phyloP scores from a whole-genome alignment of 345 rosid genomes.

The Arabis hirsuta region DNA sequence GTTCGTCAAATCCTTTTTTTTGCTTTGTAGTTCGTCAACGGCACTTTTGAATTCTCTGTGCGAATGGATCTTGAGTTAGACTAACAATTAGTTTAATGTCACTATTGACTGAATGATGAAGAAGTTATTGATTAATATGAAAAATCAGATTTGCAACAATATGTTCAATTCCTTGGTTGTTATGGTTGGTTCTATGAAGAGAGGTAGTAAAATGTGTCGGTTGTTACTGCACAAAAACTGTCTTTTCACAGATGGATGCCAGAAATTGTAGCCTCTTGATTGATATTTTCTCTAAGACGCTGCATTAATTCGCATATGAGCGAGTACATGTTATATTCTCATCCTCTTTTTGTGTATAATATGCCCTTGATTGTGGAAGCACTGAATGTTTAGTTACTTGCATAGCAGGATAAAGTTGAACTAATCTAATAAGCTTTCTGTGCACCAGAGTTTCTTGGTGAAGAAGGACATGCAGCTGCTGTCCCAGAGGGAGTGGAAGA shows the following conservation, averaged over 20 bases:
- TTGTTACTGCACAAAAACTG: neutral
- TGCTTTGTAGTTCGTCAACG: neutral
- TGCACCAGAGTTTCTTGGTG: constrained; percentile 61
- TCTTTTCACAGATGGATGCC: neutral
- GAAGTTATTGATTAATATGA: neutral
- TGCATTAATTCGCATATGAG: constrained; percentile 9
- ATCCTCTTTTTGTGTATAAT: constrained; percentile 10
- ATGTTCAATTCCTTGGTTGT: constrained; percentile 18
- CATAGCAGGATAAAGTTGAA: constrained; percentile 4
- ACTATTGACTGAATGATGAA: neutral
- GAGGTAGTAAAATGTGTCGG: neutral
- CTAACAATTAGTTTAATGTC: constrained; percentile 3
- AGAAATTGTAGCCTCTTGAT: constrained; percentile 1
- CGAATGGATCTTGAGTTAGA: constrained; percentile 2
- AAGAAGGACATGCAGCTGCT: constrained; percentile 61
- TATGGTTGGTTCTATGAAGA: neutral
- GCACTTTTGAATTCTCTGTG: neutral
- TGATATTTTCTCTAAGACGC: neutral
- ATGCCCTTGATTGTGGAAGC: constrained; percentile 12
- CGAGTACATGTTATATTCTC: constrained; percentile 20
- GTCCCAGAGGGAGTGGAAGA: constrained; percentile 70
- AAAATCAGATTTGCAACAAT: constrained; percentile 3
- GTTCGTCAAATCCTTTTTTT: neutral
- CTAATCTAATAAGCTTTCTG: constrained; percentile 29
- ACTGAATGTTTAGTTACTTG: constrained; percentile 11